These are phyloP conservation scores for Syzygium malaccense DNA, from an alignment of 441 rosid species.

Conservation along the genomic window DNA sequence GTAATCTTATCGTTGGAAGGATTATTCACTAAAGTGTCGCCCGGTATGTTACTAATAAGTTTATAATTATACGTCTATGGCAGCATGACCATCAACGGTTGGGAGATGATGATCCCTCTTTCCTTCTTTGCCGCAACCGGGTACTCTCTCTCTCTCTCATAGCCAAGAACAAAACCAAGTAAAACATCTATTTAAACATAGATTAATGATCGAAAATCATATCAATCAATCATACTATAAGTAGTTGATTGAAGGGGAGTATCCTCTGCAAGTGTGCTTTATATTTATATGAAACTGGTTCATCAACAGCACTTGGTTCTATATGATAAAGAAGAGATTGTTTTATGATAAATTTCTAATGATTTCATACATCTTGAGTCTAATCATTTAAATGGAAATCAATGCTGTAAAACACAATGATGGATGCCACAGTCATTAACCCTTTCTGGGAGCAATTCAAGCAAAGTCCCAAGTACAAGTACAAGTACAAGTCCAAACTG, in stretches of 20 bases:
- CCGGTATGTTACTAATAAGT: neutral
- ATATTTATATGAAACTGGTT: neutral
- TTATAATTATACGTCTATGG: neutral
- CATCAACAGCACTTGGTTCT: neutral
- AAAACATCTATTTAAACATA: neutral
- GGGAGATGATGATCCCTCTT: slow-evolving; percentile 2
- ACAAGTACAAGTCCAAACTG: neutral
- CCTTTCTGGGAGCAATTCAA: neutral
- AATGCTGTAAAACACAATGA: neutral
- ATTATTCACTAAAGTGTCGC: neutral
- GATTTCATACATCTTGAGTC: neutral
- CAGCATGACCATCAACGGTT: slow-evolving; percentile 1
- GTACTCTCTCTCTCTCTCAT: neutral
- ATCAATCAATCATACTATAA: neutral
- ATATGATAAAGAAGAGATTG: neutral
- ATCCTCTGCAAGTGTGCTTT: neutral
- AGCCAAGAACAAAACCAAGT: neutral
- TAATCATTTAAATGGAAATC: neutral
- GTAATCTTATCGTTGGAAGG: neutral
- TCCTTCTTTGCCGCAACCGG: neutral
- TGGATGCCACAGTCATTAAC: neutral
- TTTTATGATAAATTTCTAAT: neutral
- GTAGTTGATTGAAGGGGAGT: neutral
- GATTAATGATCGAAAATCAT: neutral
- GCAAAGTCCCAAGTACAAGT: neutral